These are phyloP conservation scores for Venturia asperata DNA, from an alignment of 2,329 filamentous ascomycete genomes.

Conservation along the genomic window DNA sequence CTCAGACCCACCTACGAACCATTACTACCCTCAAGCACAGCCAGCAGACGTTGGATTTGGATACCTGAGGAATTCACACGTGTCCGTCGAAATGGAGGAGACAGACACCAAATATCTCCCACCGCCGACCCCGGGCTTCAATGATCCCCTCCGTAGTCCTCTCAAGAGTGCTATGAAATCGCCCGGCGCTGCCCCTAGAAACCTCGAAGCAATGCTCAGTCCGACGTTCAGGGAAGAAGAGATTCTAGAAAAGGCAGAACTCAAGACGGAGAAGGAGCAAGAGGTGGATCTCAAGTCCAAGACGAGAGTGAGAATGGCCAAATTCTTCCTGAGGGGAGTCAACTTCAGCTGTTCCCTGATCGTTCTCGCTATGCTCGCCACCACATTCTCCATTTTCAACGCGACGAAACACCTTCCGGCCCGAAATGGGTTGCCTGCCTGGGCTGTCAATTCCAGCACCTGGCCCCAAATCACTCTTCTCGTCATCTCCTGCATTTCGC, in stretches of 20 bases:
- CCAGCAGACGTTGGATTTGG: slow-evolving; percentile 88
- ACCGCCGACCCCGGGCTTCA: slow-evolving; percentile 51
- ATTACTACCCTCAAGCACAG: slow-evolving; percentile 56
- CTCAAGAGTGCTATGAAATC: slow-evolving; percentile 87
- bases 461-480: slow-evolving; percentile 91
- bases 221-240: slow-evolving; percentile 89
- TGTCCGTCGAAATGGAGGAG: slow-evolving; percentile 48
- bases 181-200: slow-evolving; percentile 71
- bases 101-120: slow-evolving; percentile 40
- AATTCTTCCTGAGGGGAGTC: slow-evolving; percentile 88
- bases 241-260: slow-evolving; percentile 76
- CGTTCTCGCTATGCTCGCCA: slow-evolving; percentile 79
- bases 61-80: slow-evolving; percentile 61
- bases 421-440: slow-evolving; percentile 75
- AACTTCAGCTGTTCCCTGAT: slow-evolving; percentile 97
- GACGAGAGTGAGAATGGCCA: slow-evolving; percentile 81
- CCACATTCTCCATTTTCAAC: slow-evolving; percentile 90
- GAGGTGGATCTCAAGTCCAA: slow-evolving; percentile 86
- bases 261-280: slow-evolving; percentile 76
- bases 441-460: slow-evolving; percentile 68
- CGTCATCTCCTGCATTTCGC: slow-evolving; percentile 69
- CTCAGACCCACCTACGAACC: slow-evolving; percentile 50
- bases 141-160: slow-evolving; percentile 66
- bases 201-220: slow-evolving; percentile 70
- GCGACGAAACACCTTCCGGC: slow-evolving; percentile 67